Evolutionary conservation across 371 early-diverging fungal genomes (phyloP).

Genomic region (Mortierella sp.): DNA sequence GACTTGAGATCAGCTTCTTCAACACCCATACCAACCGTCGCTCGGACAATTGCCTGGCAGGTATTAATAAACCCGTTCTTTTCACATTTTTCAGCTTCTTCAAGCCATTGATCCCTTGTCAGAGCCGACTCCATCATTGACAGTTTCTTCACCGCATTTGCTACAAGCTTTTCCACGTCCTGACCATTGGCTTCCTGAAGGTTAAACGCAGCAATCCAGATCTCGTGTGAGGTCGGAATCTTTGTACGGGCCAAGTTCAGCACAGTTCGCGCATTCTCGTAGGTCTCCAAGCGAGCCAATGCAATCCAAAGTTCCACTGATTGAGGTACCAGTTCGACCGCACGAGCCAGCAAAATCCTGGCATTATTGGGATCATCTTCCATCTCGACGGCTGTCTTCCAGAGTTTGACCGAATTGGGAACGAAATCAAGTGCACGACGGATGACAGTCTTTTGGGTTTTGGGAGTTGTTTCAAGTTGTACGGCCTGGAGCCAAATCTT

Average conservation of each 20-base stretch:
- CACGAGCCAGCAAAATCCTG: conserved; percentile 87
- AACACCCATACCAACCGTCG: conserved; percentile 82
- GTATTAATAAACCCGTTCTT: conserved; percentile 79
- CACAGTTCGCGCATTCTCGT: conserved; percentile 90
- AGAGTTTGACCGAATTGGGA: conserved; percentile 90
- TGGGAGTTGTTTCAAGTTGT: conserved; percentile 83
- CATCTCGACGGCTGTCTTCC: conserved; percentile 92
- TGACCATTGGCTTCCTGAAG: conserved; percentile 86
- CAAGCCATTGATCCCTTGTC: conserved; percentile 92
- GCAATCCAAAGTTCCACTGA: conserved; percentile 96
- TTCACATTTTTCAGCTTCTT: conserved; percentile 89
- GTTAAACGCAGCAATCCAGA: conserved; percentile 96
- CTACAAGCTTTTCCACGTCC: conserved; percentile 77
- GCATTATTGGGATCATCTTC: conserved; percentile 96
- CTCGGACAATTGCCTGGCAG: conserved; percentile 86
- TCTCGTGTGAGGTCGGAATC: conserved; percentile 90
- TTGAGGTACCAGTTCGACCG: conserved; percentile 92
- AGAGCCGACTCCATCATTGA: conserved; percentile 75
- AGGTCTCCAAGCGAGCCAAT: conserved; percentile 89
- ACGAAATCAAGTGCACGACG: conserved; percentile 95
- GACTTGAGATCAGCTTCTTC: conserved; percentile 84
- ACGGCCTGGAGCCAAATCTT: conserved; percentile 94
- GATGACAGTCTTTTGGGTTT: conserved; percentile 85
- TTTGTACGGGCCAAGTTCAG: conserved; percentile 89
- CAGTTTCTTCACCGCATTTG: conserved; percentile 75